phyloP scores from a whole-genome alignment of 2,329 filamentous ascomycete species.

The Pezicula carpinea region DNA sequence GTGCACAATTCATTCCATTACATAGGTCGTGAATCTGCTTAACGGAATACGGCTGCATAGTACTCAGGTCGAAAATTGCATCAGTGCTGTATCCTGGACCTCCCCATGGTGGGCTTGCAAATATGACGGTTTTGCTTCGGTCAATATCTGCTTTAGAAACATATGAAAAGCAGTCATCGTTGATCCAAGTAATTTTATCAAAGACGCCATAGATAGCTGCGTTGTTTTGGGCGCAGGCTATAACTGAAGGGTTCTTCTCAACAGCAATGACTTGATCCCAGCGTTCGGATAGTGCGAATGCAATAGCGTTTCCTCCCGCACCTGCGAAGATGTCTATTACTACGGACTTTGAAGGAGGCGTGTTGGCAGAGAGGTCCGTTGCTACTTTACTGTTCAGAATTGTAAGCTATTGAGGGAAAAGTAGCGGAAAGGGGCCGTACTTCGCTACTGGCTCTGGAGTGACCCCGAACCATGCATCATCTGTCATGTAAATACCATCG shows the following conservation, averaged over 20 bases:
- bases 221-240: constrained; percentile 91
- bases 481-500: constrained; percentile 82
- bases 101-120: constrained; percentile 71
- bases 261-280: constrained; percentile 86
- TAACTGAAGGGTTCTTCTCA: constrained; percentile 73
- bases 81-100: constrained; percentile 60
- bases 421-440: constrained; percentile 43
- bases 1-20: constrained; percentile 53
- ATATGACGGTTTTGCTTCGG: constrained; percentile 44
- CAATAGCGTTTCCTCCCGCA: constrained; percentile 89
- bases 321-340: constrained; percentile 89
- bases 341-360: constrained; percentile 16
- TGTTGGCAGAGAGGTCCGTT: constrained; percentile 54
- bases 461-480: constrained; percentile 94
- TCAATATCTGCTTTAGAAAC: constrained; percentile 19
- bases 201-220: constrained; percentile 77
- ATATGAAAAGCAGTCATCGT: constrained; percentile 72
- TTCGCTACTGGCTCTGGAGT: constrained; percentile 88
- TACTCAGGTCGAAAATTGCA: constrained; percentile 74
- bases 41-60: constrained; percentile 85
- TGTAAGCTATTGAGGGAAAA: constrained; percentile 2
- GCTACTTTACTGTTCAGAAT: constrained; percentile 61
- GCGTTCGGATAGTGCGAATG: constrained; percentile 76
- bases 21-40: constrained; percentile 59
- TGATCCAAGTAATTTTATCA: constrained; percentile 77